Base-by-base conservation (phyloP, 2,329 filamentous ascomycete genomes). In the Colletotrichum sp. region DNA sequence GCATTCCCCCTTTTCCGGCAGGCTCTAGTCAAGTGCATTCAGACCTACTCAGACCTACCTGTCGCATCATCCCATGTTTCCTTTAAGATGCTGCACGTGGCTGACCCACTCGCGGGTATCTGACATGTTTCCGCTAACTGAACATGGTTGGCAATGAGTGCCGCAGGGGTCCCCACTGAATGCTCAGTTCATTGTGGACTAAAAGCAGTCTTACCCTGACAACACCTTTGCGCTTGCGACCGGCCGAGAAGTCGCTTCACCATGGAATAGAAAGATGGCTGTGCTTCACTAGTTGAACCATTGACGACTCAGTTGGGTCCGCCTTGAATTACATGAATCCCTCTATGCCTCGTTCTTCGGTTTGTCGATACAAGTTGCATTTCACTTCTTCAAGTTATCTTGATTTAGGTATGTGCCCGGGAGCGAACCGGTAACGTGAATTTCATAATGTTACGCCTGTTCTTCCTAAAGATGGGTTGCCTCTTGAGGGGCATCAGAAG, bases 401-500 rank as follows among this genome's bases (percentile, higher is more conserved):
- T 18, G 7, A 39, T 18, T n/a, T 10, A 10, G 39, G 39, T 44
- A 2, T 44, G 39, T 44, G 39, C 5, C 8, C 39, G 16, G 39
- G 18, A 10, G 5, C 0, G 8, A 44, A n/a, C 6, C 18, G 8
- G 18, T 0, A n/a, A 44, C 18, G 1, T 44, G 1, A 12, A 44
- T 44, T 44, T 0, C 39, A 2, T 44, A 0, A 10, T 44, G 18
- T 44, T n/a, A 6, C 5, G 39, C 5, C 3, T 44, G 39, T n/a
- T 44, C 39, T n/a, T 44, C 3, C 0, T 0, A 10, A n/a, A n/a
- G 16, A 44, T 44, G 0, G 0, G 9, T 10, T 44, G 39, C 39
- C 16, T 44, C 8, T 44, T 44, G 5, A 10, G 39, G 39, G 1
- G 5, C 39, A 2, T 18, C 39, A 44, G 39, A 44, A 6, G 18